Evolutionary conservation across 192 early-diverging fungal genomes (phyloP), one percentile per base, ranked within the genome.

Genomic region (Phycomyces nitens): DNA sequence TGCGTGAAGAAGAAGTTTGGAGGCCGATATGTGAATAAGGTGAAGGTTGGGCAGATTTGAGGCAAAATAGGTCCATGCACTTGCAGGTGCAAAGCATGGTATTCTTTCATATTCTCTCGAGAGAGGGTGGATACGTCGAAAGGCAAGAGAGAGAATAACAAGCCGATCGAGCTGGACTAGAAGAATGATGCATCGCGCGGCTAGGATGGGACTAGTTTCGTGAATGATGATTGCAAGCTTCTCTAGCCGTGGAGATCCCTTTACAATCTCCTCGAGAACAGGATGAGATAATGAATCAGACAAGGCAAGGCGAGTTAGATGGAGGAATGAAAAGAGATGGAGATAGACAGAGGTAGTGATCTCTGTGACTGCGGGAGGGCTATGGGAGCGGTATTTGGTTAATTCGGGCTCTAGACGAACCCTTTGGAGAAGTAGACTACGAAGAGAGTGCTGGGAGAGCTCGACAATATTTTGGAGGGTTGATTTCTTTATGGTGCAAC

Each of bases 151-250:
- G 11, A 74, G 41, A n/a, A 65, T 38, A 6, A 64, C 58, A 0
- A 74, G 18, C 11, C 44, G 23, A 1, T 10, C 4, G 6, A 74
- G 39, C 11, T 53, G 21, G 5, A 51, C 18, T 21, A 74, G 49
- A 23, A 51, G 23, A 4, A 34, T 6, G 16, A 74, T 49, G 40
- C 55, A 54, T 14, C 23, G 44, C 0, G 49, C 34, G 23, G 58
- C 58, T 12, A 39, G 39, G 23, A 44, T 21, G 18, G 60, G 44
- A n/a, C 65, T 42, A 24, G 41, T 44, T 23, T 74, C 72, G 42
- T 69, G 60, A 23, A 74, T 20, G 34, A 66, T 53, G 15, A 74
- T 62, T 23, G 72, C 53, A 8, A 74, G 58, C 14, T 66, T 63
- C 44, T 69, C 63, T 14, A 74, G 53, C 11, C 62, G 23, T 14